phyloP scores from a whole-genome alignment of 1,284 basidiomycete species.

The Vanrija sp. region DNA sequence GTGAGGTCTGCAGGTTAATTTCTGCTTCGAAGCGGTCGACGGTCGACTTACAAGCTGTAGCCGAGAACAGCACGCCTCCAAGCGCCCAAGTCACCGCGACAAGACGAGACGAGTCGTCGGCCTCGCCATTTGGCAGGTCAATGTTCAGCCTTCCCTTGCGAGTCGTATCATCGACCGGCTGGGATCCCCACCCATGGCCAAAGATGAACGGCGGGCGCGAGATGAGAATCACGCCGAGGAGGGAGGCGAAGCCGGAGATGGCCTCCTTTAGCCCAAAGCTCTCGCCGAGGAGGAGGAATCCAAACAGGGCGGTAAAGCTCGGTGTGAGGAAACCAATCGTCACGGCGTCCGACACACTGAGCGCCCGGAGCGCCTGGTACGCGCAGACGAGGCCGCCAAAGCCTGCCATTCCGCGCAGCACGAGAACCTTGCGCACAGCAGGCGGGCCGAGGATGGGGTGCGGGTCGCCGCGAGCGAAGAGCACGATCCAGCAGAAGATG shows the following conservation, averaged over 20 bases:
- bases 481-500: conserved; percentile 52
- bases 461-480: conserved; percentile 54
- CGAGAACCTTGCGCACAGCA: conserved; percentile 59
- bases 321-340: conserved; percentile 73
- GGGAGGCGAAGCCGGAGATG: conserved; percentile 60
- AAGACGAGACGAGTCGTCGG: conserved; percentile 20
- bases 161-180: not conserved
- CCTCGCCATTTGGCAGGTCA: conserved; percentile 15
- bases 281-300: conserved; percentile 65
- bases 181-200: conserved; percentile 41
- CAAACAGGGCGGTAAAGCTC: conserved; percentile 63
- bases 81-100: conserved; percentile 39
- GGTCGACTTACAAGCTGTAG: conserved; percentile 40
- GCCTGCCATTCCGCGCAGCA: conserved; percentile 61
- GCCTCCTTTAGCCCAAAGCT: conserved; percentile 59
- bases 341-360: conserved; percentile 69
- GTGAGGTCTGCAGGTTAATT: conserved; percentile 54
- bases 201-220: conserved; percentile 60
- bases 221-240: conserved; percentile 62
- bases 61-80: conserved; percentile 30
- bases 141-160: conserved; percentile 16
- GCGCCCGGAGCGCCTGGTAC: conserved; percentile 61
- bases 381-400: conserved; percentile 43
- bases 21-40: not conserved
- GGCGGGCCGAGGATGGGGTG: conserved; percentile 66